Evolutionary conservation across 441 rosid species (phyloP), one percentile per base, ranked within the genome.

Genomic region (Arabidopsis hybrid): DNA sequence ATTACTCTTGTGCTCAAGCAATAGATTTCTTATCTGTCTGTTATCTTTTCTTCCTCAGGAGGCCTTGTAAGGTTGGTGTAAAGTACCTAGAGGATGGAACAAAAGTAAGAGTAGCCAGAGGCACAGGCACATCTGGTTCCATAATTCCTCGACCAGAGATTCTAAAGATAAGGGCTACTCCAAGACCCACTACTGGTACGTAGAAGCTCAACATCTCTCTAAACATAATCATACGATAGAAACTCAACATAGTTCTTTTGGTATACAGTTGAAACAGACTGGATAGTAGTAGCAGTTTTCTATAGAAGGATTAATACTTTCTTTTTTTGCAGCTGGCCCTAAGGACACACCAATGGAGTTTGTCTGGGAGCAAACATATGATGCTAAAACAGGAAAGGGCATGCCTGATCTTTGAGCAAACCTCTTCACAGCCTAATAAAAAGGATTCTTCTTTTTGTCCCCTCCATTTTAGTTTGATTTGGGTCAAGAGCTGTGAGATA

Each of bases 91-190:
- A 91, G 82, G 98, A 95, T 82, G 99, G 99, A 74, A 92, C 97
- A 26, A 92, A 95, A 82, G 98, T 95, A 45, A 88, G 98, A 88
- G 90, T 91, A 31, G 83, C 97, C 7, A 89, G 95, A 86, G 98
- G 98, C 55, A 68, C 51, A 71, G 93, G 92, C 69, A 81, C 99
- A 77, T 91, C 97, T 56, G 96, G 91, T 42, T 84, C 96, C 32
- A 87, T 92, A 68, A 86, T 95, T 78, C 96, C 99, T 73, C 95
- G 93, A 18, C 99, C 98, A 36, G 98, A 95, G 84, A 92, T 95
- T 57, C 79, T 92, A 42, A 92, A 87, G 89, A 87, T 89, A 55
- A 84, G 98, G 77, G 75, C 88, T 42, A 87, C 99, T 9, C 95
- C 95, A 46, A 87, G 99, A 84, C 96, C 98, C 64, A 85, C 92